These are phyloP conservation scores for Pseudocercospora musae DNA, from an alignment of 2,329 filamentous ascomycete genomes.

Conservation along the genomic window DNA sequence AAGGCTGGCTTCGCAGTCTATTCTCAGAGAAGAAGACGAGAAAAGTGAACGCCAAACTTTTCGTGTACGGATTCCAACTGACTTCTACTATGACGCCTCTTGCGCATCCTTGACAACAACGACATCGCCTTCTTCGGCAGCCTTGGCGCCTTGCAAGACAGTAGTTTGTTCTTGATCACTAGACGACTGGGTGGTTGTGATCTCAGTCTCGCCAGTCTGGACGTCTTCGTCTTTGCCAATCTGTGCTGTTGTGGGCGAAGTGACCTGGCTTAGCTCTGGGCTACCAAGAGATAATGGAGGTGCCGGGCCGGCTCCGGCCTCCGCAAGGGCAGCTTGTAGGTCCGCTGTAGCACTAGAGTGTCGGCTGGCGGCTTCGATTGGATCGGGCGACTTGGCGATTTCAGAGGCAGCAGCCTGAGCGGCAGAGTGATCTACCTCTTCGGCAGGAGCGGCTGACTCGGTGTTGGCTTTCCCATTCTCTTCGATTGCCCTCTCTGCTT, in stretches of 20 bases:
- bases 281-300: slow-evolving; percentile 8
- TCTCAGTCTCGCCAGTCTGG: slow-evolving; percentile 17
- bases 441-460: slow-evolving; percentile 22
- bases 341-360: slow-evolving; percentile 19
- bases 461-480: slow-evolving; percentile 29
- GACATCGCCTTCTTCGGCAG: slow-evolving; percentile 32
- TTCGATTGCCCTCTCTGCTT: slow-evolving; percentile 27
- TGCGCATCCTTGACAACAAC: slow-evolving; percentile 32
- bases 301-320: slow-evolving; percentile 23
- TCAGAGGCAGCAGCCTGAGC: slow-evolving; percentile 2
- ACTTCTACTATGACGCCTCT: slow-evolving; percentile 10
- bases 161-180: slow-evolving; percentile 31
- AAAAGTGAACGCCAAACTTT: neutral
- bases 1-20: neutral
- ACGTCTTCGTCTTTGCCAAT: slow-evolving; percentile 13
- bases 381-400: slow-evolving; percentile 21
- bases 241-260: slow-evolving; percentile 4
- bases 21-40: neutral
- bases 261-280: slow-evolving; percentile 8
- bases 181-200: slow-evolving; percentile 21
- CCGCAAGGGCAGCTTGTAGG: slow-evolving; percentile 24
- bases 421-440: slow-evolving; percentile 6
- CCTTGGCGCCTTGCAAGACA: slow-evolving; percentile 31
- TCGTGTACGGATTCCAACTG: neutral
- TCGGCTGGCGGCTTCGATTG: slow-evolving; percentile 19